These are phyloP conservation scores for Tulasnella sp. DNA, from an alignment of 768 basidiomycete species.

Conservation along the genomic window DNA sequence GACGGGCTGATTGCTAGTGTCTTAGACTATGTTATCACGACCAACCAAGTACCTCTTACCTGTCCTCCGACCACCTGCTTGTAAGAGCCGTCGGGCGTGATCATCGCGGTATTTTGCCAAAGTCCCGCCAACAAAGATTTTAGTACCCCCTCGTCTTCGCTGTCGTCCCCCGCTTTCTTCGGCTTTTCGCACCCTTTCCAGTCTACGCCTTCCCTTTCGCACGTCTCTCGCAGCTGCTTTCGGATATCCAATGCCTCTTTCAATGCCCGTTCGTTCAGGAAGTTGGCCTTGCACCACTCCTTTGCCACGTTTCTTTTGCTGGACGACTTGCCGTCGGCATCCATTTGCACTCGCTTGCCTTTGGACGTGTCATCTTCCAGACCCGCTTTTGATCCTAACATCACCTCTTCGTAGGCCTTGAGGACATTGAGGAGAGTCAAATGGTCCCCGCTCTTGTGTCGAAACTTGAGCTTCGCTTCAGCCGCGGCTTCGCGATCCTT, in stretches of 20 bases:
- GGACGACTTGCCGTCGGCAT: neutral
- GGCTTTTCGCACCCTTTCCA: conserved; percentile 39
- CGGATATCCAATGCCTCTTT: conserved; percentile 70
- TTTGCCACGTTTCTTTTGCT: conserved; percentile 30
- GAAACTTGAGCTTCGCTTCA: conserved; percentile 68
- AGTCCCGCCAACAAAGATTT: conserved; percentile 68
- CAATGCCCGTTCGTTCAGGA: conserved; percentile 73
- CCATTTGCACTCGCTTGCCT: neutral
- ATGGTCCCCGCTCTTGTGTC: conserved; percentile 83
- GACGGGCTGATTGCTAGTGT: conserved; percentile 42
- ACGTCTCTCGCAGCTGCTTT: conserved; percentile 65
- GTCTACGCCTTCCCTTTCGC: conserved; percentile 51
- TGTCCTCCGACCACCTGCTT: conserved; percentile 47
- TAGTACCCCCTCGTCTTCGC: conserved; percentile 62
- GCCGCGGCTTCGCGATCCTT: conserved; percentile 58
- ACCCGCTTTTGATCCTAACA: conserved; percentile 28
- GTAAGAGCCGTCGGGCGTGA: conserved; percentile 82
- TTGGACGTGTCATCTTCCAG: neutral
- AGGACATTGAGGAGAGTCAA: conserved; percentile 82
- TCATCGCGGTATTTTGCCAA: conserved; percentile 71
- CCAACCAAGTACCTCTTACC: conserved; percentile 16
- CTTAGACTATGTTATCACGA: neutral
- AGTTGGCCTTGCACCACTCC: conserved; percentile 82
- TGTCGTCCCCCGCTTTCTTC: conserved; percentile 34
- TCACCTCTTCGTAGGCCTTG: conserved; percentile 61